Conservation (phyloP, 768 basidiomycete species). For the Suillus bovinus region DNA sequence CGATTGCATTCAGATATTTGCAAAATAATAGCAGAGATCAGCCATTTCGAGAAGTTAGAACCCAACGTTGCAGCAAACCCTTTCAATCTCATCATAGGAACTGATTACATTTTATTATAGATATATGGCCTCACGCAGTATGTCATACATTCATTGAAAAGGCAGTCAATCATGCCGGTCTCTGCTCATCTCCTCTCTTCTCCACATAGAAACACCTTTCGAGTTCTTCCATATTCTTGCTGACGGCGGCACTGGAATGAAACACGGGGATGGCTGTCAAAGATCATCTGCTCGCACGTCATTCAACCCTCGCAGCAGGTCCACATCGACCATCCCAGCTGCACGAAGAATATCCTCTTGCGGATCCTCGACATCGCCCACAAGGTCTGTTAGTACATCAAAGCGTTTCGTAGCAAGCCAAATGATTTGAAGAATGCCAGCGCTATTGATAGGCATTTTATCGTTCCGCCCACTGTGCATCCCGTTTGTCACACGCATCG, state of each 20-base stretch:
- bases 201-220: background rate
- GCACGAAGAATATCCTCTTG: conserved; percentile 7
- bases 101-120: too few species aligned
- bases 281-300: too few species aligned
- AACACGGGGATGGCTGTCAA: background rate
- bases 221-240: background rate
- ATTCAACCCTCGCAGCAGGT: background rate
- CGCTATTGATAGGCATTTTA: conserved; percentile 5
- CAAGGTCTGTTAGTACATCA: background rate
- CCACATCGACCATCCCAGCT: conserved; percentile 14
- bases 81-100: too few species aligned
- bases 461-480: background rate
- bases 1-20: too few species aligned
- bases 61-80: too few species aligned
- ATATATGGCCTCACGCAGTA: too few species aligned
- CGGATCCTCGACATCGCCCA: conserved; percentile 6
- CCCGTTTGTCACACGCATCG: background rate
- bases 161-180: background rate
- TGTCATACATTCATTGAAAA: background rate
- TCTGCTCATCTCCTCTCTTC: background rate
- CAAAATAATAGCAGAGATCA: too few species aligned
- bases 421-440: conserved; percentile 16
- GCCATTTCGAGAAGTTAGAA: too few species aligned
- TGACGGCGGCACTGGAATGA: background rate
- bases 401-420: conserved; percentile 16